Evolutionary conservation across 2,329 filamentous ascomycete genomes (phyloP).

Genomic region (Didymella lethalis): DNA sequence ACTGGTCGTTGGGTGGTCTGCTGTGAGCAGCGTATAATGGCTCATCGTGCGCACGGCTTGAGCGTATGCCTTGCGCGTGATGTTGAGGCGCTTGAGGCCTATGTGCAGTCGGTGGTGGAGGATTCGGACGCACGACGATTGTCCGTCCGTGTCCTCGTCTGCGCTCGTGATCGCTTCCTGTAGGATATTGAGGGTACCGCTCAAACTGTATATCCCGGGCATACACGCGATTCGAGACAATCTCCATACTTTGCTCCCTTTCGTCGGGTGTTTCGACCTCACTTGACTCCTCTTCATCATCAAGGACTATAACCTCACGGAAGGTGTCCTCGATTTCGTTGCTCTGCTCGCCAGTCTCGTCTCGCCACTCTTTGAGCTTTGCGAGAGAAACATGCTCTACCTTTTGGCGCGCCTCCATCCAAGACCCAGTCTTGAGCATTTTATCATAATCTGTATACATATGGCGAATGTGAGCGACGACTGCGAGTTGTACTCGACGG

Average conservation of each 20-base stretch:
- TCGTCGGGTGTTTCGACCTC: slow-evolving; percentile 42
- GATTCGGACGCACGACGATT: slow-evolving; percentile 32
- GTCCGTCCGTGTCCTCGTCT: slow-evolving; percentile 33
- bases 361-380: slow-evolving; percentile 69
- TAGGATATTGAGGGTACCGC: slow-evolving; percentile 25
- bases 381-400: slow-evolving; percentile 65
- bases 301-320: slow-evolving; percentile 69
- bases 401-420: slow-evolving; percentile 61
- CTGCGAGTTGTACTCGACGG: slow-evolving; percentile 67
- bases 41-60: slow-evolving; percentile 18
- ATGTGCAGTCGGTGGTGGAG: slow-evolving; percentile 20
- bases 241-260: slow-evolving; percentile 44
- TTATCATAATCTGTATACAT: slow-evolving; percentile 69
- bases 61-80: slow-evolving; percentile 16
- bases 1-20: slow-evolving; percentile 28
- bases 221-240: slow-evolving; percentile 43
- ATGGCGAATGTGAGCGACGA: slow-evolving; percentile 69
- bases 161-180: slow-evolving; percentile 24
- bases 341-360: slow-evolving; percentile 61
- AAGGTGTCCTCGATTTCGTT: slow-evolving; percentile 68
- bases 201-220: slow-evolving; percentile 44
- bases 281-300: slow-evolving; percentile 61
- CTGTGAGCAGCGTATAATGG: slow-evolving; percentile 20
- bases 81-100: slow-evolving; percentile 19
- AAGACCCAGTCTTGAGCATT: slow-evolving; percentile 61